phyloP scores from a whole-genome alignment of 768 basidiomycete genomes.

The Amanita thiersii region DNA sequence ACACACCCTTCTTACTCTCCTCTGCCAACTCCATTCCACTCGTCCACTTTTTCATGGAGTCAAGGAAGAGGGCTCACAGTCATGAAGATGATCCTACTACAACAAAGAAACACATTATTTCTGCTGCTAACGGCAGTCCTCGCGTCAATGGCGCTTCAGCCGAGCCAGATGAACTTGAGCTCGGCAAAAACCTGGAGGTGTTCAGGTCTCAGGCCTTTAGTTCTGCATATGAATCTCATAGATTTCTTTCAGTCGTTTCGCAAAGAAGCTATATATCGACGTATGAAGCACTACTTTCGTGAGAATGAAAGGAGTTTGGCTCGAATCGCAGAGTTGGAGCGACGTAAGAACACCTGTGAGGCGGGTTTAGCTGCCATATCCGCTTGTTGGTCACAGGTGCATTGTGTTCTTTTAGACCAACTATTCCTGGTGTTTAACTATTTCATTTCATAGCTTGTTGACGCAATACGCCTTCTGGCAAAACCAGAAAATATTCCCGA shows the following conservation, averaged over 20 bases:
- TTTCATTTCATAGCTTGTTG: constrained; percentile 41
- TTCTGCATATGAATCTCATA: constrained; percentile 11
- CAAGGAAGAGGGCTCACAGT: constrained; percentile 49
- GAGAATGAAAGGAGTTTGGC: constrained; percentile 59
- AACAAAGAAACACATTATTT: constrained; percentile 50
- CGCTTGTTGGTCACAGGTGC: constrained; percentile 75
- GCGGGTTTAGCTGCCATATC: constrained; percentile 66
- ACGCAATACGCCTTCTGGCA: constrained; percentile 54
- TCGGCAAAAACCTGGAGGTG: constrained; percentile 61
- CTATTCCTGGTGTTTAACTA: constrained; percentile 4
- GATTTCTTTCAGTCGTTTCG: constrained; percentile 53
- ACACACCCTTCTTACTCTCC: constrained; percentile 6
- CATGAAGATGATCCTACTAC: constrained; percentile 41
- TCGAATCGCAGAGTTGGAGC: constrained; percentile 58
- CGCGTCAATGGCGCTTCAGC: constrained; percentile 39
- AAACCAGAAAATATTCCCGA: constrained; percentile 40
- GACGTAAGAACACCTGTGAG: constrained; percentile 57
- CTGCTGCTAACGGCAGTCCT: constrained; percentile 43
- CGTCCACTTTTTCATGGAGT: constrained; percentile 33
- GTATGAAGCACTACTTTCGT: constrained; percentile 78
- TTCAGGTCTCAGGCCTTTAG: constrained; percentile 11
- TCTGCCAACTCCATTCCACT: constrained; percentile 14
- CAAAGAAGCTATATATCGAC: constrained; percentile 79
- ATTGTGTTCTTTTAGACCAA: constrained; percentile 8
- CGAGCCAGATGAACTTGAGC: constrained; percentile 39